Evolutionary conservation across 2,329 filamentous ascomycete genomes (phyloP), one percentile per base, ranked within the genome.

Genomic region (Neurospora sp.): DNA sequence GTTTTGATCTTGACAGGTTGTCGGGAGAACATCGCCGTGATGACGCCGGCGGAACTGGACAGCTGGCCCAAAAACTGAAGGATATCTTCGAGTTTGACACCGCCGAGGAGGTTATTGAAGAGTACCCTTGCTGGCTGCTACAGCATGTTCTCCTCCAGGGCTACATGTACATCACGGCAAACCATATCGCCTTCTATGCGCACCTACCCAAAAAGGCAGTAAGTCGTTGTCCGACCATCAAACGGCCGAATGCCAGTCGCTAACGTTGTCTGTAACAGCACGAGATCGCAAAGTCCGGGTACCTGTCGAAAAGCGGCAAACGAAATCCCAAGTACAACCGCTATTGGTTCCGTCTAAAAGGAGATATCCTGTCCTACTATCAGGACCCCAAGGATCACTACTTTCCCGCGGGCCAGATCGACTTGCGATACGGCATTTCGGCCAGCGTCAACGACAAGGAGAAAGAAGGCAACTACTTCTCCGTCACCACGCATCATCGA

Each of bases 161-260:
- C 6, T 97, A 96, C 78, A 90, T 99, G 86, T 98, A 98, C 81
- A 92, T 99, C 77, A 98, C 96, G 0, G 85, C 91, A 72, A 91
- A 90, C 75, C 96, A 99, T 78, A 91, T 98, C 72, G 97, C 94
- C 81, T 99, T 98, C 79, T 98, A 97, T 78, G 93, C 96, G 46
- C 97, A 97, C 78, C 86, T 98, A n/a, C 93, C 93, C 6, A 96
- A 94, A 83, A 97, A 96, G 84, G 88, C 91, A 68, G 91, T 92
- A 83, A 80, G 89, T 77, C 36, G 28, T 23, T 8, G 69, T 37
- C 19, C n/a, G 66, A 12, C n/a, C 4, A 40, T 52, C 46, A 11
- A n/a, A 12, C 2, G 8, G 23, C 43, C 6, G 5, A 28, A 3
- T 15, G 17, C 33, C 12, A 66, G 6, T n/a, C 67, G 62, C 70